phyloP scores from a whole-genome alignment of 2,329 filamentous ascomycete species.

The Penicillium paneum region DNA sequence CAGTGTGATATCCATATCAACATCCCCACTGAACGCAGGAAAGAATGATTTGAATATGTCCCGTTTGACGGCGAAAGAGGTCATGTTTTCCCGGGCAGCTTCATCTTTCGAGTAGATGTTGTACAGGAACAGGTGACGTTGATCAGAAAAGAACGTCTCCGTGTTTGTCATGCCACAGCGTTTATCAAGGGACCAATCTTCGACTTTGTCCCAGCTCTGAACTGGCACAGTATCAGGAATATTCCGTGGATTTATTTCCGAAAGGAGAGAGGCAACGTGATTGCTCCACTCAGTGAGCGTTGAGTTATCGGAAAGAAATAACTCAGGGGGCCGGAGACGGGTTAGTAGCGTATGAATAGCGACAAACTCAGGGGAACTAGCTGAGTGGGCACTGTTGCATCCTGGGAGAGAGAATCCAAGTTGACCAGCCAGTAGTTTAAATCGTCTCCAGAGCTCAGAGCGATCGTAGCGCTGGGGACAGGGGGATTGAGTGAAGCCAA shows the following conservation, averaged over 20 bases:
- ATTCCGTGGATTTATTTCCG: background rate
- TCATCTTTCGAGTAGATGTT: conserved; percentile 10
- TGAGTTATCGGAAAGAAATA: conserved; percentile 9
- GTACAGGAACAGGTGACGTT: conserved; percentile 13
- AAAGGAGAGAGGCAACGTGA: background rate
- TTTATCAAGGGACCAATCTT: conserved; percentile 4
- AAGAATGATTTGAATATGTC: conserved; percentile 10
- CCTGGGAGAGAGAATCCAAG: conserved; percentile 10
- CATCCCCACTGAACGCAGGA: too few relatives aligned
- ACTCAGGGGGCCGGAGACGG: conserved; percentile 7
- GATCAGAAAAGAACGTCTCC: conserved; percentile 10
- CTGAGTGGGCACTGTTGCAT: background rate
- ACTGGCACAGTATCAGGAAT: background rate
- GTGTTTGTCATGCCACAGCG: conserved; percentile 15
- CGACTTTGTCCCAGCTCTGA: background rate
- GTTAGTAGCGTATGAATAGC: background rate
- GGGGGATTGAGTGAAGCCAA: background rate
- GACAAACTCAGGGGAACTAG: background rate
- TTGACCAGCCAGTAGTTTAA: background rate
- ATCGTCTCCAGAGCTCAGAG: conserved; percentile 9
- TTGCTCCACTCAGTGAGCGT: conserved; percentile 1
- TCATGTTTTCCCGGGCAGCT: background rate
- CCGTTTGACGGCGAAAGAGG: conserved; percentile 8
- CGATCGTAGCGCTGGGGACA: conserved; percentile 5
- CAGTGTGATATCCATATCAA: too few relatives aligned